Percentiles rank a stretch among this genome's conserved stretches.
Conservation (phyloP, 1,284 basidiomycete species). For the Trichosporon coremiiforme region DNA sequence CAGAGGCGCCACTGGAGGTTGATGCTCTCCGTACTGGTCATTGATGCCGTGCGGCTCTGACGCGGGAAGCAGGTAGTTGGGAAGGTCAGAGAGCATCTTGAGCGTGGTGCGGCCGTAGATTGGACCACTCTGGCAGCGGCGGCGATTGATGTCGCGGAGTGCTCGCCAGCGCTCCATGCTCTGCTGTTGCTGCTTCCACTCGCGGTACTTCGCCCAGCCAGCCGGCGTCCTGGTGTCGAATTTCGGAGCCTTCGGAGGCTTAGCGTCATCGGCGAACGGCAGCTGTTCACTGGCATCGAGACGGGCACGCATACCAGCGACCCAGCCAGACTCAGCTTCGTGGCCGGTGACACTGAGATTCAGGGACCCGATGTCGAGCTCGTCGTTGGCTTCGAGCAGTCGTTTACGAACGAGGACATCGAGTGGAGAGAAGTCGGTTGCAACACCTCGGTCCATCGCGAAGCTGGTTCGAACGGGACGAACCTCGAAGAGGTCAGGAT, state of each 20-base stretch:
- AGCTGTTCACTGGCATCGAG: constrained; percentile 75
- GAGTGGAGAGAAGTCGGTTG: constrained; percentile 83
- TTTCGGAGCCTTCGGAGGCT: constrained; percentile 60
- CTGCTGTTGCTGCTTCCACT: constrained; percentile 63
- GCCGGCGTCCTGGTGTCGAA: constrained; percentile 71
- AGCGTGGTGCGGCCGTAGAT: constrained; percentile 70
- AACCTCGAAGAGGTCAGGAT: constrained; percentile 94
- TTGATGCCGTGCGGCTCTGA: constrained; percentile 52
- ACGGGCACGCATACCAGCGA: constrained; percentile 61
- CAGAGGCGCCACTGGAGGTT: constrained; percentile 53
- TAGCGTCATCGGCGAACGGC: constrained; percentile 63
- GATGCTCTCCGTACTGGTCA: constrained; percentile 55
- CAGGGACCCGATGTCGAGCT: constrained; percentile 67
- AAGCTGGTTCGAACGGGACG: constrained; percentile 92
- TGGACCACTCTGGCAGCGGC: constrained; percentile 69
- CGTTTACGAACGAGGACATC: constrained; percentile 79
- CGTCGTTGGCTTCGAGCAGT: constrained; percentile 60
- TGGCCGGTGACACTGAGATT: constrained; percentile 67
- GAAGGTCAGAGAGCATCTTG: constrained; percentile 54
- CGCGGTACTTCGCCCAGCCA: constrained; percentile 68
- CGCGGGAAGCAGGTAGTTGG: constrained; percentile 64
- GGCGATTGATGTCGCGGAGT: constrained; percentile 71
- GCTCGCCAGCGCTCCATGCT: constrained; percentile 69
- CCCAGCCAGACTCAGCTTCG: constrained; percentile 58
- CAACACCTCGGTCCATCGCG: constrained; percentile 76